Base-by-base conservation (phyloP, 805 yeast genomes). In the Debaryomyces castellii region DNA sequence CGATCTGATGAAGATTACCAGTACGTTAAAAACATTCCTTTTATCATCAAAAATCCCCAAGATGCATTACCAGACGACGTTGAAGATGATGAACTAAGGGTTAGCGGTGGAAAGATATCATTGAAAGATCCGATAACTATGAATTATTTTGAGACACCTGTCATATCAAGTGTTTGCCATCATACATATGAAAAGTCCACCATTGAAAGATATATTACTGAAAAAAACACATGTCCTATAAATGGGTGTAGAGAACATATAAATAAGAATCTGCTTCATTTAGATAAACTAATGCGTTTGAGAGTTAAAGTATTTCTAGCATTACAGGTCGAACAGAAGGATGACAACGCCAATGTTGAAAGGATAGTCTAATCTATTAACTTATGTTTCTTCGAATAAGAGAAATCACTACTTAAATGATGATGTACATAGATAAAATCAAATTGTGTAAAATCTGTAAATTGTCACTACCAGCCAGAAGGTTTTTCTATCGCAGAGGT, bases 101-200 rank as follows among this genome's bases (percentile, higher is more conserved):
- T 87, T 5, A 81, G 79, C 8, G 95, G 94, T 45, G 94, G 94
- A 32, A 77, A 67, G 30, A 68, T 87, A n/a, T 81, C 83, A 39
- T 58, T 87, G 46, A 74, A 70, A 21, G 89, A 91, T 58, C 92
- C 92, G 0, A 69, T 87, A 11, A 79, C 90, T 0, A 57, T 77
- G 47, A 68, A 73, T 43, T 60, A 68, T 36, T 84, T 78, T 60
- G 67, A 61, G 18, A 64, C 64, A 3, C 94, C 95, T 0, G 69
- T 78, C 54, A 74, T 67, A n/a, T 78, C 85, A 2, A 62, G 54
- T 21, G 62, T 58, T 24, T 87, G 95, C 63, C 68, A 71, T 0
- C 95, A 87, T 63, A 78, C 80, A 0, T 85, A 75, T 57, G 91
- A 86, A 52, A 63, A 66, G 43, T 63, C 55, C 3, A 73, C 79